Percentiles rank a stretch among this genome's conserved stretches.
Conservation (phyloP, 2,329 filamentous ascomycete genomes). For the Calonectria hawksworthii region DNA sequence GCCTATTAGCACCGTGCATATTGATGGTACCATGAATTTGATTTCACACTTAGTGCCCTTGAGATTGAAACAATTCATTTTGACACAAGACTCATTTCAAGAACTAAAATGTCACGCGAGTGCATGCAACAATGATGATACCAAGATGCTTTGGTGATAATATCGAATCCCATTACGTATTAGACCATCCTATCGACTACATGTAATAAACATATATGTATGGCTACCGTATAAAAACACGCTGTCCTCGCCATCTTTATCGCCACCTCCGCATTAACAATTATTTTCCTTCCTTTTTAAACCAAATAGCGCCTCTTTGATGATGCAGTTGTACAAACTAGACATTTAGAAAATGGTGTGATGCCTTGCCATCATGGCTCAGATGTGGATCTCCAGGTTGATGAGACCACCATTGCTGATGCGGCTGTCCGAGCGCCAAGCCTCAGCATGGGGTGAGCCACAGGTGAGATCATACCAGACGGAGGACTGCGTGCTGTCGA, state of each 20-base stretch:
- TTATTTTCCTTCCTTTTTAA: constrained; percentile 4
- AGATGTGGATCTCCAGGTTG: neutral
- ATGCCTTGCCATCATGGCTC: neutral
- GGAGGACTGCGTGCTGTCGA: constrained; percentile 48
- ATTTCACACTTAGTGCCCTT: neutral
- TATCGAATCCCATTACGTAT: constrained; percentile 25
- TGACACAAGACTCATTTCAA: too few relatives aligned
- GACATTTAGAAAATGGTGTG: neutral
- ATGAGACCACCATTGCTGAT: neutral
- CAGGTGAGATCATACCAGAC: constrained; percentile 55
- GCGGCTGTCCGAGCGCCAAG: constrained; percentile 36
- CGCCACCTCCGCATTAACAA: constrained; percentile 2
- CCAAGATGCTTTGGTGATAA: neutral
- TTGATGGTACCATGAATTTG: too few relatives aligned
- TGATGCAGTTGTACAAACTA: constrained; percentile 1
- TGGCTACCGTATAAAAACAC: neutral
- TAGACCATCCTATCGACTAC: constrained; percentile 10
- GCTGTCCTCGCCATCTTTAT: neutral
- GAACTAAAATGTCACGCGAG: too few relatives aligned
- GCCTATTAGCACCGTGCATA: too few relatives aligned
- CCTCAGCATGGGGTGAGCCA: constrained; percentile 49
- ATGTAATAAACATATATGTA: constrained; percentile 22
- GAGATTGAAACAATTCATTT: too few relatives aligned
- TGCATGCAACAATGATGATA: too few relatives aligned
- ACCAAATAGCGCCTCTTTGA: neutral